Conservation (phyloP, 2,329 filamentous ascomycete genomes). For the Septoria linicola region DNA sequence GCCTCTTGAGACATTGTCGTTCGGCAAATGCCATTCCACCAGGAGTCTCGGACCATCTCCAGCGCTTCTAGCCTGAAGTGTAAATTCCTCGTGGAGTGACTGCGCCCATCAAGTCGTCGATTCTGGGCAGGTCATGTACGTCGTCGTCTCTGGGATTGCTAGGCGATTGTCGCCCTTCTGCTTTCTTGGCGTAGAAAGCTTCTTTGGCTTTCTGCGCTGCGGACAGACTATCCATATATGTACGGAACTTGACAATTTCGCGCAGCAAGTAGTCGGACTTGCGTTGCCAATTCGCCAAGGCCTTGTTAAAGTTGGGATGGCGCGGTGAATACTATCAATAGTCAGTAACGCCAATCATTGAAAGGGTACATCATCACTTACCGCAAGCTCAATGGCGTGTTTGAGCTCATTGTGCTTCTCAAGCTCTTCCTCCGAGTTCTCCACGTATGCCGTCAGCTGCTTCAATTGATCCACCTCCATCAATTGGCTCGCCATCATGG, state of each 20-base stretch:
- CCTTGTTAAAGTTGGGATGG: constrained; percentile 74
- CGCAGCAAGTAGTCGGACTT: constrained; percentile 88
- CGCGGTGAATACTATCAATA: constrained; percentile 69
- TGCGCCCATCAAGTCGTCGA: constrained; percentile 15
- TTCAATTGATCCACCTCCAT: constrained; percentile 78
- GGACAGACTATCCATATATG: constrained; percentile 83
- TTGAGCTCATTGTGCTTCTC: constrained; percentile 85
- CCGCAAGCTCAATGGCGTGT: constrained; percentile 78
- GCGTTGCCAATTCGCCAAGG: constrained; percentile 95
- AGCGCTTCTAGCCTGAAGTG: constrained; percentile 25
- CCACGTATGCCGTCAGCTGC: constrained; percentile 74
- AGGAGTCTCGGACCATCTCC: constrained; percentile 6
- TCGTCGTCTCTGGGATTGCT: constrained; percentile 23
- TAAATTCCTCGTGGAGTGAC: constrained; percentile 23
- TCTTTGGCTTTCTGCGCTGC: constrained; percentile 68
- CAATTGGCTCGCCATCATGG: constrained; percentile 78
- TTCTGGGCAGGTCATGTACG: constrained; percentile 15
- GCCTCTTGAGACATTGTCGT: constrained; percentile 1
- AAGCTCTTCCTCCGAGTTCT: constrained; percentile 80
- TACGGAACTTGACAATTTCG: constrained; percentile 95
- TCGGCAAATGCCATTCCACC: not conserved
- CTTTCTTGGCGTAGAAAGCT: constrained; percentile 54
- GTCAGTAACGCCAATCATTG: constrained; percentile 12
- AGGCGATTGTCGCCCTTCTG: constrained; percentile 23
- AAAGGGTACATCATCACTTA: constrained; percentile 41